Conservation (phyloP, 495 filamentous ascomycete species). For the Clavariopsis aquatica region DNA sequence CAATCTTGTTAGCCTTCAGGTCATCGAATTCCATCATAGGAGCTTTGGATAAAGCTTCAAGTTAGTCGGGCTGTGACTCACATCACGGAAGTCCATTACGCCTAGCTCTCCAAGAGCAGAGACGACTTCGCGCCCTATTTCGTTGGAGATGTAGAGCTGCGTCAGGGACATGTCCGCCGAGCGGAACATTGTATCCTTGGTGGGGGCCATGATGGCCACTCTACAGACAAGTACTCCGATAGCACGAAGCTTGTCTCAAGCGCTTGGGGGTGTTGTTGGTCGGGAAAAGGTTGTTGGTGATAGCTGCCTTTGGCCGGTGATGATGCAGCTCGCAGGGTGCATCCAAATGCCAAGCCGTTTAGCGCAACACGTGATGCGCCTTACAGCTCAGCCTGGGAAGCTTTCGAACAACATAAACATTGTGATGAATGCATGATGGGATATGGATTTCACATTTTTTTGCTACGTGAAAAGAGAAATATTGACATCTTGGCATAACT, state of each 20-base stretch:
- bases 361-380: neutral
- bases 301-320: constrained; percentile 17
- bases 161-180: constrained; percentile 99
- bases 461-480: too few species aligned
- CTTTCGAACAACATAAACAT: too few species aligned
- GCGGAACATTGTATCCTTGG: constrained; percentile 93
- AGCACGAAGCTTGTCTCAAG: constrained; percentile 7
- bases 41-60: constrained; percentile 11
- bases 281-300: constrained; percentile 12
- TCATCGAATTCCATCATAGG: constrained; percentile 18
- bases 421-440: too few species aligned
- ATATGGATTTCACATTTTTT: too few species aligned
- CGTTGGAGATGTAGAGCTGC: constrained; percentile 97
- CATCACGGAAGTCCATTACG: constrained; percentile 94
- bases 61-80: constrained; percentile 51
- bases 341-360: constrained; percentile 8
- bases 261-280: constrained; percentile 3
- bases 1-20: constrained; percentile 22
- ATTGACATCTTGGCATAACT: too few species aligned
- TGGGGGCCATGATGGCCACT: constrained; percentile 52
- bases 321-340: constrained; percentile 15
- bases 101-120: constrained; percentile 95
- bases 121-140: constrained; percentile 96
- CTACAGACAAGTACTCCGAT: constrained; percentile 17
- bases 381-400: neutral